Evolutionary conservation across 305 asterid species (phyloP), one percentile per base, ranked within the genome.

Genomic region (Plantago coronopus): DNA sequence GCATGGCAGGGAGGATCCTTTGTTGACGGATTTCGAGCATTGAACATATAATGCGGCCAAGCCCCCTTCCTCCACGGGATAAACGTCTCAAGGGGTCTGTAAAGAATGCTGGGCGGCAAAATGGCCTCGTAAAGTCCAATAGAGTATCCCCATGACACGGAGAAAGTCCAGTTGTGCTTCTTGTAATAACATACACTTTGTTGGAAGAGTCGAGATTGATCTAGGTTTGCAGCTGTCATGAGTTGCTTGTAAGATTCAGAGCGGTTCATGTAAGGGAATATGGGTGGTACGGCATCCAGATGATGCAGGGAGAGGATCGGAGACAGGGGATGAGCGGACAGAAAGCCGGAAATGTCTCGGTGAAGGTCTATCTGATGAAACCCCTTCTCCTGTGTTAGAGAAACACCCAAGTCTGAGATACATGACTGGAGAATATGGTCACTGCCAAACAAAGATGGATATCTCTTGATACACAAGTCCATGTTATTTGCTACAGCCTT

Each of bases 91-190:
- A 76, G 61, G 19, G 87, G 84, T 5, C 50, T 53, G 21, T 71
- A 55, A 29, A 78, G 79, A 53, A 63, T 18, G 74, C 82, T 81
- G 15, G 81, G 87, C 17, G 84, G 69, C 34, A 69, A 17, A 42
- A 70, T 21, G 29, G 70, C 48, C 29, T 69, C 68, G 22, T 78
- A 81, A 13, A 81, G 74, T 22, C 69, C 82, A 21, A 74, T 48
- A 3, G 82, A 64, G 54, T 81, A 78, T 10, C 84, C 87, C 84
- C 84, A 81, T 14, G 84, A 69, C 0, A 72, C 70, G 1, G 84
- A 69, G 48, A 78, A 19, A 20, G 79, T 69, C 82, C 84, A 78
- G 68, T 78, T 81, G 44, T 65, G 59, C 63, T 34, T 54, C 17
- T 70, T 65, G 54, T 59, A 23, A 44, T 79, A 67, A 61, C 88